A percentile compares a stretch with the other conserved stretches of the same genome.
Evolutionary conservation across 441 rosid genomes (phyloP).

Genomic region (Geranium incanum): DNA sequence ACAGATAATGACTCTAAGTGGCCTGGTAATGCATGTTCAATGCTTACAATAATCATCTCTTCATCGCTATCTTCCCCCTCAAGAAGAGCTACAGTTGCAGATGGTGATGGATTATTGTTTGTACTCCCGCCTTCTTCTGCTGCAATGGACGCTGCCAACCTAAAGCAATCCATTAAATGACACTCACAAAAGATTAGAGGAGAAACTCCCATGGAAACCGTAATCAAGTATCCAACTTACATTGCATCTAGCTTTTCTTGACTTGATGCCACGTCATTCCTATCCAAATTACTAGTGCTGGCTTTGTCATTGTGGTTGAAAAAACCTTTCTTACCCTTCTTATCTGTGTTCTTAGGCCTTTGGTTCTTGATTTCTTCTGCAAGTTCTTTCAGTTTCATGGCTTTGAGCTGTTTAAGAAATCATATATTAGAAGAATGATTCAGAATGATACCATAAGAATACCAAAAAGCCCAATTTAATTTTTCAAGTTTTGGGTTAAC

Average conservation of each 20-base stretch:
- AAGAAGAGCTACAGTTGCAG: slow-evolving; percentile 34
- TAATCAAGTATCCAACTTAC: slow-evolving; percentile 32
- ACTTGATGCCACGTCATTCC: slow-evolving; percentile 22
- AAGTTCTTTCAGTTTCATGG: slow-evolving; percentile 71
- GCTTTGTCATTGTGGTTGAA: slow-evolving; percentile 22
- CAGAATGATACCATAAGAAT: background rate
- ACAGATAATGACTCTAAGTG: background rate
- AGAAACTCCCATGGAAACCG: slow-evolving; percentile 15
- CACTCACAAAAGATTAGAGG: slow-evolving; percentile 18
- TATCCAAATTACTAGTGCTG: slow-evolving; percentile 21
- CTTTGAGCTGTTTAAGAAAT: slow-evolving; percentile 47
- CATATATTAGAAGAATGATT: slow-evolving; percentile 4
- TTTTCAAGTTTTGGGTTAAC: background rate
- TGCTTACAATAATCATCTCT: slow-evolving; percentile 58
- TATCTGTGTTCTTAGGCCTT: slow-evolving; percentile 32
- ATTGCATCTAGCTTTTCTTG: slow-evolving; percentile 62
- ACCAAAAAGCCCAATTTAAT: background rate
- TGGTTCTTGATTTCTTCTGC: slow-evolving; percentile 63
- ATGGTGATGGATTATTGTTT: slow-evolving; percentile 36
- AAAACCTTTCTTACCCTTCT: slow-evolving; percentile 50
- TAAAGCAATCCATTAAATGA: slow-evolving; percentile 28
- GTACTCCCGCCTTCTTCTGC: slow-evolving; percentile 49
- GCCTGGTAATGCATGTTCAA: background rate
- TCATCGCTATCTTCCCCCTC: slow-evolving; percentile 49
- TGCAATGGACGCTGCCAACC: slow-evolving; percentile 64